These are phyloP conservation scores for Cenchrus fungigraminus DNA, from an alignment of 176 grass and related monocot genomes.

Conservation along the genomic window DNA sequence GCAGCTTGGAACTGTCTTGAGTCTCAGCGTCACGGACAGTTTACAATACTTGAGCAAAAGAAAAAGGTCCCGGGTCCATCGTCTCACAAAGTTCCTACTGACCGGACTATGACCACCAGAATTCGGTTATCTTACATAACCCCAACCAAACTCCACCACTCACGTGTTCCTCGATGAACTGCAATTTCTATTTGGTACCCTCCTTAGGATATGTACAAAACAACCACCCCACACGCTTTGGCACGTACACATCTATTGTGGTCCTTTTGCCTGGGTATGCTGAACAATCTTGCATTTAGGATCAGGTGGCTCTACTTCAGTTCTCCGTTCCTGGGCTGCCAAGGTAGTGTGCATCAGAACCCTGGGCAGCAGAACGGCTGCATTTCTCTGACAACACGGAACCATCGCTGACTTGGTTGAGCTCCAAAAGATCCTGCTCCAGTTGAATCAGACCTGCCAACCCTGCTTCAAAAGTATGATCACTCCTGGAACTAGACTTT, in stretches of 20 bases:
- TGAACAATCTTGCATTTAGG: neutral
- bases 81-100: neutral
- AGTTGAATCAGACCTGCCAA: neutral
- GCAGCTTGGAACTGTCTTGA: neutral
- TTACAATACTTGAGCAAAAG: neutral
- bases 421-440: neutral
- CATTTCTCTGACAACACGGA: neutral
- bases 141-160: neutral
- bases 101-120: neutral
- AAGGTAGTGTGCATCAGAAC: conserved; percentile 2
- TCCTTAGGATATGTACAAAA: conserved; percentile 1
- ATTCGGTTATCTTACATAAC: neutral
- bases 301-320: neutral
- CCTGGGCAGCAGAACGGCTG: neutral
- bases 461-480: neutral
- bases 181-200: neutral
- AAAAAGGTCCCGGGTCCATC: neutral
- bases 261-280: neutral
- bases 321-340: neutral
- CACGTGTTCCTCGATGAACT: neutral
- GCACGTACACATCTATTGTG: neutral
- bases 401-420: neutral
- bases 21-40: neutral
- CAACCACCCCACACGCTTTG: no score
- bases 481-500: neutral